Evolutionary conservation across 768 basidiomycete species (phyloP), one percentile per base, ranked within the genome.

Genomic region (Kwoniella heveanensis): DNA sequence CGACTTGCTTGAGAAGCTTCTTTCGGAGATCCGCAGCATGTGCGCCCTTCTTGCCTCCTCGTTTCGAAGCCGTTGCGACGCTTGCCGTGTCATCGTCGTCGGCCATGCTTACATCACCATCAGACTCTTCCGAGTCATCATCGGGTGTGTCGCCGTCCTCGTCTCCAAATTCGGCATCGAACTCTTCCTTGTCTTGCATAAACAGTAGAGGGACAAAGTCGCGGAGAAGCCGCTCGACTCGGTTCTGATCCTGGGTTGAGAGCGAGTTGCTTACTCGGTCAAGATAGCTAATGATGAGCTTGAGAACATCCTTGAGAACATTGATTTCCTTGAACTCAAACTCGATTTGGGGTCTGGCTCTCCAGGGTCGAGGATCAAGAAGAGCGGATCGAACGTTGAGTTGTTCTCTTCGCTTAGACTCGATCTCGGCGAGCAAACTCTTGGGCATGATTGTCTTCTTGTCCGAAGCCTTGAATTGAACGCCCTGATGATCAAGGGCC

Each of bases 401-500:
- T 69, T 81, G 80, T 62, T 82, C 81, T 21, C 73, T 65, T 12
- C 78, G 67, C 26, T 74, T 65, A 9, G 74, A 70, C 59, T 81
- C 80, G 32, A 78, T 71, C 66, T 81, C 80, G 30, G 69, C 68
- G 53, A 80, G 67, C 39, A 81, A 68, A 32, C 73, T 74, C 67
- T 81, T 81, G 25, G 71, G 62, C n/a, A 76, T 67, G 58, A 80
- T 71, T 1, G 76, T 74, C 69, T 80, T 81, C 86, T 97, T 97
- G 84, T 99, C 96, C 79, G 92, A 94, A 61, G 85, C 84, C 83
- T 97, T 98, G 87, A 95, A 96, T 63, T 85, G 87, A 79, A 91
- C 90, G 19, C 92, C 94, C 79, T 96, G 94, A 75, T 96, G 92
- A 77, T 99, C 96, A 54, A 98, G 87, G 29, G 90, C 89, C 82